Conservation (phyloP, 306 rosid species). For the Glycine latifolia region DNA sequence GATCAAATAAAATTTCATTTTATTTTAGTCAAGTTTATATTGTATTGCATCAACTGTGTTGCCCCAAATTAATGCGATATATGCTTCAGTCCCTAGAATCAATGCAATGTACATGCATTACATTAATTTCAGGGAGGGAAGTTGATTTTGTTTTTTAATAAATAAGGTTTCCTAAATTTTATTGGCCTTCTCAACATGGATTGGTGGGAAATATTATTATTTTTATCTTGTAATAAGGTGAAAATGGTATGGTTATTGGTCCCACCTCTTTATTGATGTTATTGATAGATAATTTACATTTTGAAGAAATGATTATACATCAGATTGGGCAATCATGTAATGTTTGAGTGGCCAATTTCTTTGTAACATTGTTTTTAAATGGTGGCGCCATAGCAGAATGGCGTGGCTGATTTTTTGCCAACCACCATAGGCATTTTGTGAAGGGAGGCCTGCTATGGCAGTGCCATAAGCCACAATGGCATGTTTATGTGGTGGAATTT, state of each 20-base stretch:
- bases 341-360: slow-evolving; percentile 35
- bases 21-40: neutral
- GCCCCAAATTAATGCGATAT: neutral
- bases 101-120: neutral
- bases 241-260: slow-evolving; percentile 9
- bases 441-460: too few relatives aligned
- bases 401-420: too few relatives aligned
- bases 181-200: neutral
- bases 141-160: neutral
- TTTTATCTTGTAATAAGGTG: neutral
- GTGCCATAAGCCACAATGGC: too few relatives aligned
- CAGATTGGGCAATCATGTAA: slow-evolving; percentile 33
- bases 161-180: neutral
- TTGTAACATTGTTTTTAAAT: neutral
- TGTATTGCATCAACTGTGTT: neutral
- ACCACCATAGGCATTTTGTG: too few relatives aligned
- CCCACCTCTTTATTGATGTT: slow-evolving; percentile 14
- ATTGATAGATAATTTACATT: neutral
- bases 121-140: neutral
- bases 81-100: neutral
- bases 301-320: slow-evolving; percentile 4
- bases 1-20: neutral
- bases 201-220: neutral
- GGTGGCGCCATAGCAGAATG: too few relatives aligned
- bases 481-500: too few relatives aligned